Base-by-base conservation (phyloP, 192 early-diverging fungal species). In the Linnemannia hyalina region DNA sequence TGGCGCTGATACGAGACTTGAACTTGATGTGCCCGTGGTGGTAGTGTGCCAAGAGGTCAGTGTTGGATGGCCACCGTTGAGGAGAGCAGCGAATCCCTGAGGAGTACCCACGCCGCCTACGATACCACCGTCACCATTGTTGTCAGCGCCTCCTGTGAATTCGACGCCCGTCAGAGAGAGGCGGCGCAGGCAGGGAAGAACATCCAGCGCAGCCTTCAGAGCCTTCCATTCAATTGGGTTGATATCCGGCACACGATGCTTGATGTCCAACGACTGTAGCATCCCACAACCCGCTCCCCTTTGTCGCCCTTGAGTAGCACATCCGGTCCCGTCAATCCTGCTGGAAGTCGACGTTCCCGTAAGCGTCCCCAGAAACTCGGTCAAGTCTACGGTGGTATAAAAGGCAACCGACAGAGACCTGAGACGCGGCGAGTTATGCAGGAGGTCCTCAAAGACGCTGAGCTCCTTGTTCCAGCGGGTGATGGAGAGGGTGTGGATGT, bases 401-500 rank as follows among this genome's bases (percentile, higher is more conserved):
- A 83, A 83, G 11, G 82, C 74, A 11, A 83, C 77, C 23, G 40
- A 57, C 18, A 83, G 32, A 10, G 18, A 3, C 47, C 75, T 49
- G 13, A 83, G 77, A 6, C 42, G 52, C 1, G 77, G 68, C 5
- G 68, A 42, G 6, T 18, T 40, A 2, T 47, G 26, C 8, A 70
- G n/a, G 5, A 83, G 23, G 6, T 75, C 38, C 4, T 36, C 46
- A 60, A 78, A 78, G 35, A 78, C 47, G 1, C 41, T 13, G 2
- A 78, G 35, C 36, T 83, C 82, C n/a, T 38, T 36, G 38, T 49
- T 74, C 82, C 82, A 83, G n/a, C 82, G 82, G 1, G 76, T 75
- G 26, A 83, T 35, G 0, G 73, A 40, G 1, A 83, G 76, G 1
- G 72, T 83, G 9, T n/a, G 26, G 20, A 83, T 73, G 54, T 83